Conservation (phyloP, 2,329 filamentous ascomycete genomes). For the Diatrype stigma region DNA sequence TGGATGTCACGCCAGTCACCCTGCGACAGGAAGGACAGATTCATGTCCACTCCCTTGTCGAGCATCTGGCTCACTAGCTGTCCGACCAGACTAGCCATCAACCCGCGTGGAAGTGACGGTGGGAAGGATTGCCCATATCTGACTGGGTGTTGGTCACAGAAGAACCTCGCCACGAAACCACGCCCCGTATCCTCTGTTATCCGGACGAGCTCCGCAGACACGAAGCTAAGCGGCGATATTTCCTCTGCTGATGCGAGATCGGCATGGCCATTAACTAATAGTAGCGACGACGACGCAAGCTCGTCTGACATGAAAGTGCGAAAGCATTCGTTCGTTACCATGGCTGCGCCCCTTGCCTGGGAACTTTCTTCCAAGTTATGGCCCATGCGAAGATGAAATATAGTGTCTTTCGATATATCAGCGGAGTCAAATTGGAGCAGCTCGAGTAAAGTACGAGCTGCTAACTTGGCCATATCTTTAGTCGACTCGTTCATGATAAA, state of each 20-base stretch:
- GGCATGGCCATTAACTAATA: constrained; percentile 8
- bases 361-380: constrained; percentile 2
- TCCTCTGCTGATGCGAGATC: constrained; percentile 9
- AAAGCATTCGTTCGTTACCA: constrained; percentile 4
- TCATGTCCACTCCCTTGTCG: neutral
- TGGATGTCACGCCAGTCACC: constrained; percentile 5
- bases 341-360: constrained; percentile 5
- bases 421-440: neutral
- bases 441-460: neutral
- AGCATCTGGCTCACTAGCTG: constrained; percentile 12
- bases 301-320: constrained; percentile 4
- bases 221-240: constrained; percentile 8
- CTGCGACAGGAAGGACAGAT: constrained; percentile 6
- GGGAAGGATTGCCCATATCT: neutral
- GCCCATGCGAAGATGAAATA: neutral
- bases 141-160: constrained; percentile 11
- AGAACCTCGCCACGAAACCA: constrained; percentile 11
- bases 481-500: neutral
- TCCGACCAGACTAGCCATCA: constrained; percentile 10
- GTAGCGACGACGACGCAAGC: constrained; percentile 4
- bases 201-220: constrained; percentile 8
- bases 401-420: neutral
- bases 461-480: neutral
- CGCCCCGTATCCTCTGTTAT: constrained; percentile 1
- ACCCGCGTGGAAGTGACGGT: neutral